Percentiles rank a stretch among this genome's conserved stretches.
Evolutionary conservation across 2,329 filamentous ascomycete genomes (phyloP).

Genomic region (Fusarium dlaminii): DNA sequence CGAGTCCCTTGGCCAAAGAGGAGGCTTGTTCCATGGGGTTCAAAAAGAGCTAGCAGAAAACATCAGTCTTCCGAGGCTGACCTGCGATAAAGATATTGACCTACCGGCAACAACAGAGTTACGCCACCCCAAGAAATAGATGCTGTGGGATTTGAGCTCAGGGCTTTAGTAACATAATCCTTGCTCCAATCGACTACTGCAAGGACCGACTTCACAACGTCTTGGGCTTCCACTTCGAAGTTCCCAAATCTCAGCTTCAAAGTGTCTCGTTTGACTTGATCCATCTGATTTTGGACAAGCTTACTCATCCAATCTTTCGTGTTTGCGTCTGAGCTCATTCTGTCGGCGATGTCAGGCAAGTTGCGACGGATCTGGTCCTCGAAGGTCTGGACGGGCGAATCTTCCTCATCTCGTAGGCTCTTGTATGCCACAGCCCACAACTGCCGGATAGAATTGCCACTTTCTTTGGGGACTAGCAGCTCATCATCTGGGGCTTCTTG

Average conservation of each 20-base stretch:
- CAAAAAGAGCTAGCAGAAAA: background rate
- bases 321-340: fast-evolving
- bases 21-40: background rate
- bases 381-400: fast-evolving
- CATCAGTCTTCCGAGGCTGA: fast-evolving
- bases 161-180: background rate
- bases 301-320: background rate
- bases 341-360: fast-evolving
- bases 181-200: fast-evolving
- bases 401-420: background rate
- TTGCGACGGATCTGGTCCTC: background rate
- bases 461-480: fast-evolving
- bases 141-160: background rate
- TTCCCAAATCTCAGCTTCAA: background rate
- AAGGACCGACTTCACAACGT: fast-evolving
- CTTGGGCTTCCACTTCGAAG: background rate
- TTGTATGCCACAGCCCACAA: fast-evolving
- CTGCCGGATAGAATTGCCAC: fast-evolving
- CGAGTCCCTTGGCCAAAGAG: background rate
- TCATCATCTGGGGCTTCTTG: fast-evolving
- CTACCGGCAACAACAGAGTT: background rate
- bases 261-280: background rate
- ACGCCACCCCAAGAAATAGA: fast-evolving
- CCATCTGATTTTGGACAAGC: fast-evolving
- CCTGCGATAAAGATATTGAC: fast-evolving